Conservation (phyloP, 2,329 filamentous ascomycete genomes). For the Aspergillus uvarum region DNA sequence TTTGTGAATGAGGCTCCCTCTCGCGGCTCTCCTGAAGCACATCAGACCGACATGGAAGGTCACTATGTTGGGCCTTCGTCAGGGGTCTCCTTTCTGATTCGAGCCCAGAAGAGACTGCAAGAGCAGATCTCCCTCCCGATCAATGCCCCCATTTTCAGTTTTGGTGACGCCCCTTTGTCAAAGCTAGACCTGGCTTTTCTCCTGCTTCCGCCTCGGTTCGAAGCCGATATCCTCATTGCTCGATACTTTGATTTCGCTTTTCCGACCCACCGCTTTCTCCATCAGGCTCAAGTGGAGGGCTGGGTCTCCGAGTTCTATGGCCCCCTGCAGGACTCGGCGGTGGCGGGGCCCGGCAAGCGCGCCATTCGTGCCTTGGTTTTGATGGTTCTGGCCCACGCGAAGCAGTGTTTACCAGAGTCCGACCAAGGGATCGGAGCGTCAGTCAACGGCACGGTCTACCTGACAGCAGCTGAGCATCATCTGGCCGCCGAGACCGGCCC, state of each 20-base stretch:
- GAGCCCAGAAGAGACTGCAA: constrained; percentile 16
- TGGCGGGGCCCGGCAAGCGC: constrained; percentile 6
- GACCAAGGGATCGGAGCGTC: constrained; percentile 6
- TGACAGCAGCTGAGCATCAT: constrained; percentile 30
- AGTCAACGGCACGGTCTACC: constrained; percentile 20
- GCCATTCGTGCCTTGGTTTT: constrained; percentile 49
- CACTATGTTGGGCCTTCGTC: constrained; percentile 20
- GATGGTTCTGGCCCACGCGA: constrained; percentile 55
- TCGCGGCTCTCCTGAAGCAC: constrained; percentile 15
- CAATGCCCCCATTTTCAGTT: constrained; percentile 18
- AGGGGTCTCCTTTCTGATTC: constrained; percentile 17
- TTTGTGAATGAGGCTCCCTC: constrained; percentile 2
- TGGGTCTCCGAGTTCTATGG: constrained; percentile 22
- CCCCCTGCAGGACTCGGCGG: not conserved
- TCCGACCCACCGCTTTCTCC: constrained; percentile 22
- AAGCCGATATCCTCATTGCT: constrained; percentile 12
- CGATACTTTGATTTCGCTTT: constrained; percentile 24
- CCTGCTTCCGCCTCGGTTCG: constrained; percentile 11
- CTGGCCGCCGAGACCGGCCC: constrained; percentile 34
- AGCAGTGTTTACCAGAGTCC: constrained; percentile 41
- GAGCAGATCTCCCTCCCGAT: constrained; percentile 12
- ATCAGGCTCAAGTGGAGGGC: constrained; percentile 15
- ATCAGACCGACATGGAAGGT: constrained; percentile 19
- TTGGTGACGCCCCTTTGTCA: constrained; percentile 16
- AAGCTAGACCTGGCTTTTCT: constrained; percentile 16